Evolutionary conservation across 2,329 filamentous ascomycete species (phyloP), one percentile per base, ranked within the genome.

Genomic region (Arachnomyces sp.): DNA sequence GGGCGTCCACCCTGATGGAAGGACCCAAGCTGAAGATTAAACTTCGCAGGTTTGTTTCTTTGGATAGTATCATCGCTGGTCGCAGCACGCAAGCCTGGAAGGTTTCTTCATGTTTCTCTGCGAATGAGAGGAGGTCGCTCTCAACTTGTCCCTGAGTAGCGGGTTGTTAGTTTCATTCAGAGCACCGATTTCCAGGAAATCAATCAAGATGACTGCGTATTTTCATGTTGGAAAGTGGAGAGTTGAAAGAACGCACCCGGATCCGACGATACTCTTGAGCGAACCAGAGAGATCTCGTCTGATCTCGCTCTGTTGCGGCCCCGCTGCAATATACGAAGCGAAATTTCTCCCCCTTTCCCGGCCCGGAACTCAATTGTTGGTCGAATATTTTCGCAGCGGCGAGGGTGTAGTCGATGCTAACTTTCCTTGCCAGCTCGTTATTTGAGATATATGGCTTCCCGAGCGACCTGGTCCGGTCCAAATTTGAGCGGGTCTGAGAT

Each of bases 241-340:
- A 25, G 13, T 8, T 3, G 8, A 9, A 25, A 7, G 3, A 29
- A 45, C 42, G 16, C 38, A 58, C 59, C 43, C 59, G 51, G 20
- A 58, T 49, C 18, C 45, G 50, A 31, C 60, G 47, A 28, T 39
- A 40, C 20, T 54, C 51, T 3, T 48, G 38, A 35, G 58, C 17
- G 28, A 64, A 51, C 65, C 63, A 69, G 28, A 68, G 43, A 11
- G 52, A 53, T 36, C 57, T 57, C 15, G 54, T 56, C 46, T 61
- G 56, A 43, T 68, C 59, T 40, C 61, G 57, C 45, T 67, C 63
- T 12, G 63, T 59, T 15, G 59, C 53, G 36, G 49, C 58, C 11
- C 57, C 60, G 36, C 57, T 61, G 14, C 65, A 45, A 46, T 64
- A 69, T 2, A 71, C 48, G 43, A 71, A 71, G 1, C 65, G 54